Percentiles rank a stretch among this genome's conserved stretches.
These are phyloP conservation scores for Torulaspora microellipsoides DNA, from an alignment of 805 yeast genomes.

Conservation along the genomic window DNA sequence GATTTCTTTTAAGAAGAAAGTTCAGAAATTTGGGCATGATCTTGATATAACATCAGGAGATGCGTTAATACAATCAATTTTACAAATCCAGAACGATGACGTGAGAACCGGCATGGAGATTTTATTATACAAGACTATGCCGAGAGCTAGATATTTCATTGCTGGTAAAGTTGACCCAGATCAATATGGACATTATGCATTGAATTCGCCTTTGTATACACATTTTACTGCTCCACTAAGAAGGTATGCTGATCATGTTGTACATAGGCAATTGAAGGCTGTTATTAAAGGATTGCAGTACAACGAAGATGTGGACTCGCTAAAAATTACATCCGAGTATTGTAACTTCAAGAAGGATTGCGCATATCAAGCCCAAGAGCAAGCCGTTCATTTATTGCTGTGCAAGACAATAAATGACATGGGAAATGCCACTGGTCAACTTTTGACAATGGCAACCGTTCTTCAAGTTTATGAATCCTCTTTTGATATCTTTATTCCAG, in stretches of 20 bases:
- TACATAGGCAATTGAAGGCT: slow-evolving; percentile 83
- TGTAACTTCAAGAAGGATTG: slow-evolving; percentile 95
- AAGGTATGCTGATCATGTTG: slow-evolving; percentile 87
- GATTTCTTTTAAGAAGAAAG: slow-evolving; percentile 70
- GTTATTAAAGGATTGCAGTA: slow-evolving; percentile 46
- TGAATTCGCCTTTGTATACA: slow-evolving; percentile 80
- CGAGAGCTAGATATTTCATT: slow-evolving; percentile 79
- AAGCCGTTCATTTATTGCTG: slow-evolving; percentile 79
- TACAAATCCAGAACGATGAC: slow-evolving; percentile 55
- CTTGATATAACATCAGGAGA: slow-evolving; percentile 74
- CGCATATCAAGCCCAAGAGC: slow-evolving; percentile 89
- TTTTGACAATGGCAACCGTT: slow-evolving; percentile 80
- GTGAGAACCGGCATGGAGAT: slow-evolving; percentile 74
- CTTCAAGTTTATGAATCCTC: slow-evolving; percentile 93
- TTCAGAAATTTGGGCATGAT: slow-evolving; percentile 57
- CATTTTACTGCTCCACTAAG: slow-evolving; percentile 92
- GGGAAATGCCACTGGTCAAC: slow-evolving; percentile 68
- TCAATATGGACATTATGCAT: slow-evolving; percentile 70
- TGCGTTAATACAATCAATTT: slow-evolving; percentile 65
- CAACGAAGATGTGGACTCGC: slow-evolving; percentile 56
- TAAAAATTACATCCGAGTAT: slow-evolving; percentile 82
- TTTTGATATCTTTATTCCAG: slow-evolving; percentile 88
- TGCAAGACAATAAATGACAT: slow-evolving; percentile 80
- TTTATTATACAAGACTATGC: slow-evolving; percentile 72
- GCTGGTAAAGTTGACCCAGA: slow-evolving; percentile 86